Evolutionary conservation across 2,329 filamentous ascomycete genomes (phyloP), one percentile per base, ranked within the genome.

Genomic region (Pseudopyricularia cyperi): DNA sequence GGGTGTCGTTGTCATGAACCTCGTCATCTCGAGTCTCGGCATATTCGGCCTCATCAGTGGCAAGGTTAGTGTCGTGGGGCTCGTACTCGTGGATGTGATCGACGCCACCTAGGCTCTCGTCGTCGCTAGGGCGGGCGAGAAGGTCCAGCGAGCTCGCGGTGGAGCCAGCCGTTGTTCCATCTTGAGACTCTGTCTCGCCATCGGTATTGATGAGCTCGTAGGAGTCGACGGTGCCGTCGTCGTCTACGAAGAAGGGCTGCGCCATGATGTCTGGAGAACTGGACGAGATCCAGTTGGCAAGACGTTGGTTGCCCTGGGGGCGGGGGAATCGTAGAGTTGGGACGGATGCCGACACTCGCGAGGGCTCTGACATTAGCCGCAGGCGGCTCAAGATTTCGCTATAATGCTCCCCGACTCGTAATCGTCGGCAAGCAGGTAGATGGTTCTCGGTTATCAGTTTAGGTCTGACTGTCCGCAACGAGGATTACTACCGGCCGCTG

Each of bases 171-270:
- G 69, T 66, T 53, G 66, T 66, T 50, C 65, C 74, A 52, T 76
- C 74, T 57, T 77, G 72, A 56, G 72, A 75, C 26, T 51, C 49
- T n/a, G 49, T 51, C 60, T 77, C 74, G 55, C 69, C 72, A 56
- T 80, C 77, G 52, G 71, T 73, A 52, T 68, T 68, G 61, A 82
- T 73, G 48, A 81, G 65, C 60, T 80, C 77, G 62, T 76, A 82
- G 54, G 85, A 22, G 71, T 76, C 3, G 80, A 83, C 58, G 81
- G 79, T 2, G 77, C 86, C 52, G 74, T 84, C 26, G 79, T 85
- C 53, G 82, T 85, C 56, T 76, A 80, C 7, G 85, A 81, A 81
- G 28, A 51, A 32, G 15, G 37, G 15, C 24, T 51, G 64, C 56
- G 69, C 70, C 74, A 79, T 78, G 56, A 80, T 77, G 65, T 77